Percentiles rank a stretch among this genome's conserved stretches.
Evolutionary conservation across 371 early-diverging fungal species (phyloP).

Genomic region (Syncephalastrum racemosum): DNA sequence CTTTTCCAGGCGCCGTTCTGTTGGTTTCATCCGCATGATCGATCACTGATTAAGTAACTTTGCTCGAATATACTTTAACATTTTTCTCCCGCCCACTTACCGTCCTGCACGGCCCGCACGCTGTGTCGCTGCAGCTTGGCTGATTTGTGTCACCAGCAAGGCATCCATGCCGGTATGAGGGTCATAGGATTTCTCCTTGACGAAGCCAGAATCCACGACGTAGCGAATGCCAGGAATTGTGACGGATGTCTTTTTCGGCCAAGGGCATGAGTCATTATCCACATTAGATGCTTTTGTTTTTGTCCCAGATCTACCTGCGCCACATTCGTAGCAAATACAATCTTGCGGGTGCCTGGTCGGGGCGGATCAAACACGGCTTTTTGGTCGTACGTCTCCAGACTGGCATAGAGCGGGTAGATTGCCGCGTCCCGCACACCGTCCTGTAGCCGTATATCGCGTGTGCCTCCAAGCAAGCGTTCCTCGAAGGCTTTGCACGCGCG

Average conservation of each 20-base stretch:
- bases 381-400: constrained; percentile 87
- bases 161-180: constrained; percentile 84
- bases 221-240: constrained; percentile 91
- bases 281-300: constrained; percentile 52
- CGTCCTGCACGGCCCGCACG: constrained; percentile 98
- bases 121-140: constrained; percentile 94
- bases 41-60: too few relatives aligned
- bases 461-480: constrained; percentile 22
- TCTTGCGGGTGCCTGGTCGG: constrained; percentile 79
- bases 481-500: constrained; percentile 58
- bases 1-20: constrained; percentile 82
- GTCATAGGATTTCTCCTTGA: constrained; percentile 86
- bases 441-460: constrained; percentile 5
- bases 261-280: constrained; percentile 33
- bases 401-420: constrained; percentile 91
- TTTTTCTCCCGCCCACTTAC: constrained; percentile 39
- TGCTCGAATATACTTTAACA: too few relatives aligned
- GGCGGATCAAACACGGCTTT: constrained; percentile 91
- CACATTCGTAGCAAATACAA: constrained; percentile 99
- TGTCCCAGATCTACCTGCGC: constrained; percentile 98
- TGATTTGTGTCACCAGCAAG: constrained; percentile 76
- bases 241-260: constrained; percentile 47
- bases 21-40: background rate
- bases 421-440: constrained; percentile 47
- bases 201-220: constrained; percentile 94